Percentiles rank a stretch among this genome's conserved stretches.
These are phyloP conservation scores for Solanum aculeatissimum DNA, from an alignment of 305 asterid species.

Conservation along the genomic window DNA sequence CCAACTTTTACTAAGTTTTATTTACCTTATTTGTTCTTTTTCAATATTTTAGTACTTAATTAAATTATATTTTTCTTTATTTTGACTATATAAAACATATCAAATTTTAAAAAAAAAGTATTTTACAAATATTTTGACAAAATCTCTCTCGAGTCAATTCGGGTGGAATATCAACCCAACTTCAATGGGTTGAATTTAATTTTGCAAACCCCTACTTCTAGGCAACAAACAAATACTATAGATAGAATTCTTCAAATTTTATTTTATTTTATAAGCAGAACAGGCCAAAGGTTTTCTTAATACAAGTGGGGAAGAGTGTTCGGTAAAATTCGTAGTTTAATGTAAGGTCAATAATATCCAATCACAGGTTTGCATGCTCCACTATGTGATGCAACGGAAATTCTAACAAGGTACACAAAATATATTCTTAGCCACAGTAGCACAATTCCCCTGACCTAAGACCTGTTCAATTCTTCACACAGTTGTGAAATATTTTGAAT, in stretches of 20 bases:
- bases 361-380: background rate
- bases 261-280: background rate
- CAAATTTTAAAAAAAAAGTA: no score
- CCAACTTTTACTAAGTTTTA: no score
- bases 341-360: background rate
- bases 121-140: no score
- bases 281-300: background rate
- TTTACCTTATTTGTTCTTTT: no score
- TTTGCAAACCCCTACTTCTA: no score
- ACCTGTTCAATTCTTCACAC: background rate
- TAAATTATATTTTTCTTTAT: no score
- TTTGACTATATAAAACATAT: no score
- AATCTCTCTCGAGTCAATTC: no score
- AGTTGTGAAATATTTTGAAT: background rate
- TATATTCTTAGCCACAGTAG: background rate
- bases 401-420: background rate
- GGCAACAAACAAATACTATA: background rate
- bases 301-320: background rate
- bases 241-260: background rate
- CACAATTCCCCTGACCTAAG: background rate
- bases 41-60: no score
- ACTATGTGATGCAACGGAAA: background rate
- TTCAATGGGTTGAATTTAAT: no score
- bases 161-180: no score
- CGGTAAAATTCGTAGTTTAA: background rate